A percentile compares a stretch with the other conserved stretches of the same genome.
Evolutionary conservation across 768 basidiomycete species (phyloP).

Genomic region (Cystobasidium onofrii): DNA sequence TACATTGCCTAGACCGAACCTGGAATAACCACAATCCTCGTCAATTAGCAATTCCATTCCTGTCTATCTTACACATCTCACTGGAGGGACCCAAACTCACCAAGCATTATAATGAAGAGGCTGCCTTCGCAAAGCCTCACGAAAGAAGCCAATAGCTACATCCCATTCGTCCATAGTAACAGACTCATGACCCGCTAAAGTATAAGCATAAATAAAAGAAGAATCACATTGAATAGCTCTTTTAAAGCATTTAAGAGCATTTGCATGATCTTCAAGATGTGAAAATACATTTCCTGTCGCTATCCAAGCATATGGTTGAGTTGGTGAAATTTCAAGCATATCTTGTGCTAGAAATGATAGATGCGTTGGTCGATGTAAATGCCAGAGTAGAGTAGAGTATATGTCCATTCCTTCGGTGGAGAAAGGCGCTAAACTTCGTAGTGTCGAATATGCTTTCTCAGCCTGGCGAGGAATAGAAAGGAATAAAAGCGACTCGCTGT

Average conservation of each 20-base stretch:
- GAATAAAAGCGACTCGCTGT: slow-evolving; percentile 9
- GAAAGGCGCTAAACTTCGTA: slow-evolving; percentile 79
- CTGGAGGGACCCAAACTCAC: slow-evolving; percentile 51
- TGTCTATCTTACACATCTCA: no score
- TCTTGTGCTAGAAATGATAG: slow-evolving; percentile 91
- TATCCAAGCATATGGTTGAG: slow-evolving; percentile 84
- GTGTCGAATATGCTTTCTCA: slow-evolving; percentile 74
- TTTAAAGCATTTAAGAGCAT: slow-evolving; percentile 87
- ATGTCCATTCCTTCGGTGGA: slow-evolving; percentile 87
- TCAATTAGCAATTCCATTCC: background rate
- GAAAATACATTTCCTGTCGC: slow-evolving; percentile 94
- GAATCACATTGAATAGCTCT: slow-evolving; percentile 84
- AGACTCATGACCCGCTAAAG: slow-evolving; percentile 91
- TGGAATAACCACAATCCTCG: slow-evolving; percentile 43
- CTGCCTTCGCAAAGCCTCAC: slow-evolving; percentile 83
- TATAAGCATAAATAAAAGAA: slow-evolving; percentile 77
- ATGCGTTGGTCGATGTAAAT: slow-evolving; percentile 70
- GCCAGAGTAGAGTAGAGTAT: slow-evolving; percentile 93
- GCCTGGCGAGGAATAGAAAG: slow-evolving; percentile 53
- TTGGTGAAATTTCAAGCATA: slow-evolving; percentile 72
- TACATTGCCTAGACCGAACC: slow-evolving; percentile 98
- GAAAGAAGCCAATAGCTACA: slow-evolving; percentile 81
- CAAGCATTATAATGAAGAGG: slow-evolving; percentile 95
- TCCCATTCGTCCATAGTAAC: slow-evolving; percentile 85
- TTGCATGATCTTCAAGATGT: slow-evolving; percentile 81